These are phyloP conservation scores for Globisporangium nagaii DNA, from an alignment of 352 stramenopile species.

Conservation along the genomic window DNA sequence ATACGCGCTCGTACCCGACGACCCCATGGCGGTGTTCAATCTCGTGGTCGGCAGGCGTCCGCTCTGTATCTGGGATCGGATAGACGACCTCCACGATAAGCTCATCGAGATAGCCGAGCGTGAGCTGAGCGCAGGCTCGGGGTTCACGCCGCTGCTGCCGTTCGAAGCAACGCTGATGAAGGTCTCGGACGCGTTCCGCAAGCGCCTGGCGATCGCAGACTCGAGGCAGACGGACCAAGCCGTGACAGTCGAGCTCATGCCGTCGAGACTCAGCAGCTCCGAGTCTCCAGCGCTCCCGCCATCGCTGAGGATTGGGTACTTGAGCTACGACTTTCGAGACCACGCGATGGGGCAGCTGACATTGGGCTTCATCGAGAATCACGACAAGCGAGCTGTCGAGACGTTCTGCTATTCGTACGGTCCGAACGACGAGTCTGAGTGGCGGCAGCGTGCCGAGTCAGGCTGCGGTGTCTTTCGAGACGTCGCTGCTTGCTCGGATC, in stretches of 20 bases:
- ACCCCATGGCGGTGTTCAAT: constrained; percentile 40
- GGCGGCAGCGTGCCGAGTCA: constrained; percentile 47
- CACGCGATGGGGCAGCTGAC: constrained; percentile 92
- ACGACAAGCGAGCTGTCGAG: constrained; percentile 43
- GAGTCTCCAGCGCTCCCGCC: too few relatives aligned
- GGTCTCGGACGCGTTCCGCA: constrained; percentile 42
- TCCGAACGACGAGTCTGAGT: constrained; percentile 57
- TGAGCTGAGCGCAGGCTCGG: constrained; percentile 10
- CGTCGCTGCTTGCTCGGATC: constrained; percentile 34
- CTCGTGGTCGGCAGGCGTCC: constrained; percentile 41
- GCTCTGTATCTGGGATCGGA: constrained; percentile 53
- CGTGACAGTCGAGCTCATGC: constrained; percentile 23
- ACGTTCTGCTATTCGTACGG: constrained; percentile 83
- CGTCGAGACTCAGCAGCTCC: constrained; percentile 16
- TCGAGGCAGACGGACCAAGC: constrained; percentile 28
- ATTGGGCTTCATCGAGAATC: constrained; percentile 71
- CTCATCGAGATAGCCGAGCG: constrained; percentile 23
- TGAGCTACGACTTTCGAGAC: constrained; percentile 90
- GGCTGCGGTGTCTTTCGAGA: constrained; percentile 64
- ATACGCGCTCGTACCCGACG: constrained; percentile 8
- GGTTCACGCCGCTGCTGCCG: constrained; percentile 31
- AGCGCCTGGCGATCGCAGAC: constrained; percentile 30
- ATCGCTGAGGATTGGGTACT: constrained; percentile 80
- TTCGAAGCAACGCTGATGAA: constrained; percentile 67
- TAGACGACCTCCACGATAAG: constrained; percentile 40